These are phyloP conservation scores for Sarocladiaceae sp. DNA, from an alignment of 2,329 filamentous ascomycete genomes.

Conservation along the genomic window DNA sequence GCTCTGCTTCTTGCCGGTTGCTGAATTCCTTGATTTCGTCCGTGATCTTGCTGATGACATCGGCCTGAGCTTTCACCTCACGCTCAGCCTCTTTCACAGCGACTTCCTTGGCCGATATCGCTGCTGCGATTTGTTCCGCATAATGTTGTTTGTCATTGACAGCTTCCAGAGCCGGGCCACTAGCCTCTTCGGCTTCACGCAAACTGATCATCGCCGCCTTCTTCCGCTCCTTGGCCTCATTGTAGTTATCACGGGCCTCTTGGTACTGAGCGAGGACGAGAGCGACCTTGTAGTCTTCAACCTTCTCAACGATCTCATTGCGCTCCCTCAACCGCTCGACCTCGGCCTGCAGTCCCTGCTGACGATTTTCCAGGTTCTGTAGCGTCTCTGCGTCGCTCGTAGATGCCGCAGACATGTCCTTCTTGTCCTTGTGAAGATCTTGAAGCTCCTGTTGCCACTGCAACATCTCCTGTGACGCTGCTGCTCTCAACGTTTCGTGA, in stretches of 20 bases:
- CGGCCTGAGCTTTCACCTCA: slow-evolving; percentile 39
- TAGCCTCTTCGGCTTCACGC: slow-evolving; percentile 51
- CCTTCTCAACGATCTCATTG: slow-evolving; percentile 59
- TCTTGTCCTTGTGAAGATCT: slow-evolving; percentile 62
- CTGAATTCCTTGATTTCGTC: slow-evolving; percentile 40
- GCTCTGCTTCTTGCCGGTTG: slow-evolving; percentile 45
- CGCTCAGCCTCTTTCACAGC: slow-evolving; percentile 51
- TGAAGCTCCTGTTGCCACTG: slow-evolving; percentile 74
- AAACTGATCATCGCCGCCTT: slow-evolving; percentile 54
- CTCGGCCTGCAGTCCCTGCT: slow-evolving; percentile 71
- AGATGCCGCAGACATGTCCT: slow-evolving; percentile 54
- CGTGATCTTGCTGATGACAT: slow-evolving; percentile 27
- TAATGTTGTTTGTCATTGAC: slow-evolving; percentile 71
- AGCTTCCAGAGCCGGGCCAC: slow-evolving; percentile 64
- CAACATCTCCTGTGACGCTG: slow-evolving; percentile 76
- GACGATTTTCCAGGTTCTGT: slow-evolving; percentile 64
- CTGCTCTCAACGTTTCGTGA: slow-evolving; percentile 81
- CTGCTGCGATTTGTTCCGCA: slow-evolving; percentile 47
- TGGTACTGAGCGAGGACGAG: slow-evolving; percentile 64
- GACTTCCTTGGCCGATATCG: slow-evolving; percentile 50
- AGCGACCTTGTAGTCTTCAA: slow-evolving; percentile 61
- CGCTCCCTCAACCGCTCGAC: slow-evolving; percentile 80
- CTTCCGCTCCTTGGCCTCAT: slow-evolving; percentile 50
- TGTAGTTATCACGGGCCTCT: slow-evolving; percentile 43
- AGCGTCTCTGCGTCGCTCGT: slow-evolving; percentile 60